phyloP scores from a whole-genome alignment of 495 filamentous ascomycete genomes.

The Cryomyces minteri region DNA sequence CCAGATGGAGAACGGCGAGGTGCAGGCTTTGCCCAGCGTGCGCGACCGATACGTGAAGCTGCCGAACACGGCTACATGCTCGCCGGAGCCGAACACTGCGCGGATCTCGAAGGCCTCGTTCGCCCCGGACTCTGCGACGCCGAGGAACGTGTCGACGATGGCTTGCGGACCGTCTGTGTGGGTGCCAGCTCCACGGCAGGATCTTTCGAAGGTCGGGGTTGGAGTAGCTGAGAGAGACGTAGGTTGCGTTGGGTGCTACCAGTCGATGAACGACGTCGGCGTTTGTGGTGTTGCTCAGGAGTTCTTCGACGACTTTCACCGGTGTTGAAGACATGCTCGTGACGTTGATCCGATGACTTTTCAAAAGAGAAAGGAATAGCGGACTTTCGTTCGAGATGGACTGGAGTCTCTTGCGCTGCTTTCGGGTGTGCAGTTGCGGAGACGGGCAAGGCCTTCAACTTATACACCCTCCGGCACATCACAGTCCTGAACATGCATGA shows the following conservation, averaged over 20 bases:
- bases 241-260: constrained; percentile 6
- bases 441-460: too few relatives aligned
- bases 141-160: constrained; percentile 9
- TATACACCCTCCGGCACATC: too few relatives aligned
- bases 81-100: constrained; percentile 2
- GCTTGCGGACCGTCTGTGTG: constrained; percentile 7
- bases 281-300: too few relatives aligned
- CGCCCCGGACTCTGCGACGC: constrained; percentile 4
- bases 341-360: too few relatives aligned
- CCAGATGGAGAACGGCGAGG: constrained; percentile 9
- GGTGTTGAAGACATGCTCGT: too few relatives aligned
- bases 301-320: too few relatives aligned
- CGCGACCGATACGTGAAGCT: constrained; percentile 5
- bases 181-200: constrained; percentile 8
- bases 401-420: too few relatives aligned
- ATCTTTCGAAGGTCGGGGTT: constrained; percentile 6
- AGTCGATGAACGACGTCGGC: constrained; percentile 3
- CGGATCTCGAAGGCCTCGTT: constrained; percentile 5
- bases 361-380: too few relatives aligned
- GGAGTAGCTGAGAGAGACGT: constrained; percentile 9
- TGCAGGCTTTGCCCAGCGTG: constrained; percentile 1
- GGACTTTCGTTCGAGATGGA: too few relatives aligned
- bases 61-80: constrained; percentile 7
- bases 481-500: too few relatives aligned
- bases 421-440: too few relatives aligned